phyloP scores from a whole-genome alignment of 2,329 filamentous ascomycete species.

The Ceratocystis ficicola region DNA sequence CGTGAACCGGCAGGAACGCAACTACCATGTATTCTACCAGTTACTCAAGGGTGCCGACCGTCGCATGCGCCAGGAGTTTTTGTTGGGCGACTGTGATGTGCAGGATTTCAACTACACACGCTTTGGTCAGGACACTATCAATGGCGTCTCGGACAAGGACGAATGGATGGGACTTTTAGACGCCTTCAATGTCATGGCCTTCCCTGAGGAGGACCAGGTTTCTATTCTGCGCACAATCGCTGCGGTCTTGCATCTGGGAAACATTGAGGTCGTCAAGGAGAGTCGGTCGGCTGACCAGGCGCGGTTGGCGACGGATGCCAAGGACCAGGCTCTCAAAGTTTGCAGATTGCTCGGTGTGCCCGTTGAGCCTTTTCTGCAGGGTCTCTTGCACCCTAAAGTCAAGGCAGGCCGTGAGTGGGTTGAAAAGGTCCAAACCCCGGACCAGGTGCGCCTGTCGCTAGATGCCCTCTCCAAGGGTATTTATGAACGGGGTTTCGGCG shows the following conservation, averaged over 20 bases:
- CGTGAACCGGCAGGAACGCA: constrained; percentile 76
- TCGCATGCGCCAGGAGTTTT: constrained; percentile 60
- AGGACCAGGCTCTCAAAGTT: constrained; percentile 62
- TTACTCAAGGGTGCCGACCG: constrained; percentile 71
- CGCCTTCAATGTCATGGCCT: constrained; percentile 89
- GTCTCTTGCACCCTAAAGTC: constrained; percentile 80
- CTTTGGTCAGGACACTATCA: constrained; percentile 82
- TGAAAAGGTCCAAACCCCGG: constrained; percentile 93
- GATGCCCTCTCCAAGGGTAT: constrained; percentile 94
- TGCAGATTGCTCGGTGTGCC: constrained; percentile 77
- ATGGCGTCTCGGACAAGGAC: constrained; percentile 75
- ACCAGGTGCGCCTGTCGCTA: constrained; percentile 80
- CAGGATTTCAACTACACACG: constrained; percentile 86
- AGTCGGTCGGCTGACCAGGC: constrained; percentile 87
- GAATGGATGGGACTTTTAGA: constrained; percentile 88
- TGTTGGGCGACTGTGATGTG: constrained; percentile 61
- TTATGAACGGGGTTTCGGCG: constrained; percentile 90
- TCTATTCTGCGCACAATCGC: constrained; percentile 79
- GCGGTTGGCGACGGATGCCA: constrained; percentile 61
- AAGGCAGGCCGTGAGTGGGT: constrained; percentile 97
- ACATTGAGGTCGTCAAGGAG: constrained; percentile 80
- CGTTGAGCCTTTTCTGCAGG: constrained; percentile 73
- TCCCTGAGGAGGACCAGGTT: constrained; percentile 69
- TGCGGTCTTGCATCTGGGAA: constrained; percentile 84
- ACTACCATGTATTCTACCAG: constrained; percentile 97